These are phyloP conservation scores for Chlamydomonas sp. DNA, from an alignment of 139 green algal species.

Conservation along the genomic window DNA sequence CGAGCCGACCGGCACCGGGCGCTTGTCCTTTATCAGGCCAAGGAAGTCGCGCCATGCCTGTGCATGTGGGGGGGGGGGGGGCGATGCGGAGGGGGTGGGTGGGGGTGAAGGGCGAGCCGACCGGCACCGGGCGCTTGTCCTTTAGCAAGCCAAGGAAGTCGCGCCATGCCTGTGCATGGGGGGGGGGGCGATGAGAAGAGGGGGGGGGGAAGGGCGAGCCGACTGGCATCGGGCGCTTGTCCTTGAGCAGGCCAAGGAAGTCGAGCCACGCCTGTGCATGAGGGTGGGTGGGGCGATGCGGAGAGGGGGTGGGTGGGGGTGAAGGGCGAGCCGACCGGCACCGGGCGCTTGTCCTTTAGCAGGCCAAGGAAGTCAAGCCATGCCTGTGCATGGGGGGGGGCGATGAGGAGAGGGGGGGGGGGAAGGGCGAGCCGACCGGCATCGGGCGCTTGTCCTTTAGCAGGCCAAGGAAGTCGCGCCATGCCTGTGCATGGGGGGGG, in stretches of 20 bases:
- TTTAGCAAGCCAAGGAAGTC: slow-evolving; percentile 74
- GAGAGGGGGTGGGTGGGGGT: not conserved
- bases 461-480: slow-evolving; percentile 71
- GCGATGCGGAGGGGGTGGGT: not conserved
- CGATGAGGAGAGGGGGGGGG: too few relatives aligned
- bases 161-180: slow-evolving; percentile 27
- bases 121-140: slow-evolving; percentile 52
- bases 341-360: slow-evolving; percentile 64
- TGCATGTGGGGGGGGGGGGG: not conserved
- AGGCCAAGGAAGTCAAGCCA: slow-evolving; percentile 74
- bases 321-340: slow-evolving; percentile 27
- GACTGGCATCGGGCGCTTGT: slow-evolving; percentile 33
- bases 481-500: slow-evolving; percentile 31
- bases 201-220: slow-evolving; percentile 67
- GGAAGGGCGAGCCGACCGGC: slow-evolving; percentile 45
- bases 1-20: not conserved
- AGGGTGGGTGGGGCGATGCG: not conserved
- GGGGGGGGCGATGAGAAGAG: slow-evolving; percentile 33
- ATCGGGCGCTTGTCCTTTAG: slow-evolving; percentile 58
- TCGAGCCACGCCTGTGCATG: slow-evolving; percentile 63
- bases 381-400: too few relatives aligned
- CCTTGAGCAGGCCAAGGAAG: slow-evolving; percentile 76
- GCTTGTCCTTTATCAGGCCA: slow-evolving; percentile 32
- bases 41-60: not conserved
- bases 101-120: not conserved